Conservation (phyloP, 2,329 filamentous ascomycete genomes). For the Pseudomassariella vexata region DNA sequence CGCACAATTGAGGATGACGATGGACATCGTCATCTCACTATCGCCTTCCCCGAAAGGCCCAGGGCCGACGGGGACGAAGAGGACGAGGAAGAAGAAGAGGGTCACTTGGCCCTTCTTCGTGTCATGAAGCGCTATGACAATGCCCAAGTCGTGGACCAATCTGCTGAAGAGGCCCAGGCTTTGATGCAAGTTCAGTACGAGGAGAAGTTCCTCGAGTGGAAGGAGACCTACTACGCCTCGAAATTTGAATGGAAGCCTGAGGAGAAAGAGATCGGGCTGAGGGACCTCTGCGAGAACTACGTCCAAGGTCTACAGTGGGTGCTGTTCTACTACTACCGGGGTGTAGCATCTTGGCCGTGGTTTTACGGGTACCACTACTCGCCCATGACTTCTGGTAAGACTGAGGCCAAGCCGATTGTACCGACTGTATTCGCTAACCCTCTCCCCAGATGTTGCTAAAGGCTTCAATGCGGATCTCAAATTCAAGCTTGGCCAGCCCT, state of each 20-base stretch:
- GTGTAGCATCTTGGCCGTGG: constrained; percentile 98
- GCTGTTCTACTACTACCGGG: constrained; percentile 94
- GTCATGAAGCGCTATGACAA: constrained; percentile 89
- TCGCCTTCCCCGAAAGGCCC: constrained; percentile 41
- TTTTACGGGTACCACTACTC: constrained; percentile 97
- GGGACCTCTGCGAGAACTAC: constrained; percentile 86
- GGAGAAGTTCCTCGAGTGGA: constrained; percentile 86
- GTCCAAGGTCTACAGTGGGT: constrained; percentile 98
- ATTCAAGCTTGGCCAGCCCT: constrained; percentile 91
- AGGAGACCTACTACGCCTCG: constrained; percentile 83
- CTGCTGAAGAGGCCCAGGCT: constrained; percentile 70
- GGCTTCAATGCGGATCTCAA: constrained; percentile 82
- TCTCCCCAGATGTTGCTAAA: constrained; percentile 72
- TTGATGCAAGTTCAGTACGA: constrained; percentile 83
- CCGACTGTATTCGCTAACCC: constrained; percentile 12
- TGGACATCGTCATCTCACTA: constrained; percentile 45
- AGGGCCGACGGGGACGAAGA: constrained; percentile 47
- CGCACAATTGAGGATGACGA: constrained; percentile 51
- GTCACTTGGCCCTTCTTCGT: constrained; percentile 76
- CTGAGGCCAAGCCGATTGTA: not conserved
- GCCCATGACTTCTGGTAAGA: constrained; percentile 80
- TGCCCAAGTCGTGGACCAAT: constrained; percentile 76
- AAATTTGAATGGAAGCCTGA: constrained; percentile 87
- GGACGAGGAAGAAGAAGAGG: constrained; percentile 73
- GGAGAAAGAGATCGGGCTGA: constrained; percentile 69